A percentile compares a stretch with the other conserved stretches of the same genome.
phyloP scores from a whole-genome alignment of 225 moss, liverwort and hornwort genomes.

The Ulota crispa region DNA sequence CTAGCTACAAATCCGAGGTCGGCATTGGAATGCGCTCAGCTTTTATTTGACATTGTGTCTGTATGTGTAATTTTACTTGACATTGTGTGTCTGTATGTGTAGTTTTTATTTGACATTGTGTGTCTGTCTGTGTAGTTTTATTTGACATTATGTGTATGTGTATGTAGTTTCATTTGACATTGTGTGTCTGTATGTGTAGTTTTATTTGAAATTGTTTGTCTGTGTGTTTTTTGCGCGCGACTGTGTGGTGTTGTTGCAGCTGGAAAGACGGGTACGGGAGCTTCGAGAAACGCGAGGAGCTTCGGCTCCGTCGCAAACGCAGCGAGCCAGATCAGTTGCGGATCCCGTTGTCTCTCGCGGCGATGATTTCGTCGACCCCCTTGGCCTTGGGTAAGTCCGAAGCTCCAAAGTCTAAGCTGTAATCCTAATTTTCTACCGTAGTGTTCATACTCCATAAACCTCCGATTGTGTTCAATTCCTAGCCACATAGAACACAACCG shows the following conservation, averaged over 20 bases:
- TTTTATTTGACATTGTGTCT: not conserved
- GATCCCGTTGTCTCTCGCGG: conserved; percentile 42
- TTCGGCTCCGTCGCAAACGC: conserved; percentile 37
- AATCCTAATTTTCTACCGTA: not conserved
- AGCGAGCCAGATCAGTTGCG: conserved; percentile 35
- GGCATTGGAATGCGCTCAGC: not conserved
- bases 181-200: too few species aligned
- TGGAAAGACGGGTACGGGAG: conserved; percentile 86
- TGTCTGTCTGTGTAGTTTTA: too few species aligned
- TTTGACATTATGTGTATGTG: not conserved
- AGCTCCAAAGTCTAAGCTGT: not conserved
- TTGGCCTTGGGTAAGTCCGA: conserved; percentile 50
- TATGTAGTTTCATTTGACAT: not conserved
- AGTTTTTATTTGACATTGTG: not conserved
- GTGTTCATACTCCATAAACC: not conserved
- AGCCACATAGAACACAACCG: not conserved
- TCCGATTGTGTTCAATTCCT: not conserved
- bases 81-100: not conserved
- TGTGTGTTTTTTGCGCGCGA: not conserved
- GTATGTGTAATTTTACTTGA: not conserved
- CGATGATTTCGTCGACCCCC: conserved; percentile 52
- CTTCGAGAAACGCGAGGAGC: conserved; percentile 84
- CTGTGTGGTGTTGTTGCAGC: conserved; percentile 30
- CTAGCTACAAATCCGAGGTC: conserved; percentile 80
- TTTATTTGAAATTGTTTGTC: not conserved